Base-by-base conservation (phyloP, 345 rosid species). In the Rhodamnia rubescens region DNA sequence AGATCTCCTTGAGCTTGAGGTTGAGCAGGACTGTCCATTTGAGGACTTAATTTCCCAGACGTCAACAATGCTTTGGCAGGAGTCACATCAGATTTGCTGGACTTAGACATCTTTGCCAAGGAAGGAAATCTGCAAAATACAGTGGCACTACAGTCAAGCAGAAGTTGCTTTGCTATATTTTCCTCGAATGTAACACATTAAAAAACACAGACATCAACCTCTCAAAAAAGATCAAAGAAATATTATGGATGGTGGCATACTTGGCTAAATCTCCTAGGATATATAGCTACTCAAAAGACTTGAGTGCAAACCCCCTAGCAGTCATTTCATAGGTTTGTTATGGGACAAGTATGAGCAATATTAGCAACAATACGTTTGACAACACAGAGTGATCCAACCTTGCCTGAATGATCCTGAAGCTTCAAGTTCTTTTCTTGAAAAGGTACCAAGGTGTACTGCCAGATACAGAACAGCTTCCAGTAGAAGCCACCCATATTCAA, bases 101-200 rank as follows among this genome's bases (percentile, higher is more conserved):
- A 86, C 88, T 94, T 95, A 59, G 90, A 86, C 85, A 90, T 88
- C 92, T 93, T 96, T 58, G 85, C 90, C 85, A 93, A 83, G 82
- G 95, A 91, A 84, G 98, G 98, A 87, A 97, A 94, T 86, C 99
- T 96, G 91, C 87, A 87, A 88, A 40, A 89, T 82, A 56, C 7
- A 12, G 47, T 49, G 69, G 78, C 75, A 59, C 53, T 69, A 49
- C 84, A 87, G 84, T 81, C 83, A 61, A 87, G 61, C 58, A 86
- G 36, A 69, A 69, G 18, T 36, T 69, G 80, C 47, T 69, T 69
- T 20, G 6, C 21, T 32, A 36, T 21, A 69, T 69, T 32, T 32
- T 69, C 78, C 44, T 32, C 18, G 78, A 32, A 32, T 69, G 44
- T 0, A 18, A 32, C 1, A 69, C 78, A 69, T 32, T 36, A 27